Conservation (phyloP, 768 basidiomycete genomes). For the Lactarius akahatsu region DNA sequence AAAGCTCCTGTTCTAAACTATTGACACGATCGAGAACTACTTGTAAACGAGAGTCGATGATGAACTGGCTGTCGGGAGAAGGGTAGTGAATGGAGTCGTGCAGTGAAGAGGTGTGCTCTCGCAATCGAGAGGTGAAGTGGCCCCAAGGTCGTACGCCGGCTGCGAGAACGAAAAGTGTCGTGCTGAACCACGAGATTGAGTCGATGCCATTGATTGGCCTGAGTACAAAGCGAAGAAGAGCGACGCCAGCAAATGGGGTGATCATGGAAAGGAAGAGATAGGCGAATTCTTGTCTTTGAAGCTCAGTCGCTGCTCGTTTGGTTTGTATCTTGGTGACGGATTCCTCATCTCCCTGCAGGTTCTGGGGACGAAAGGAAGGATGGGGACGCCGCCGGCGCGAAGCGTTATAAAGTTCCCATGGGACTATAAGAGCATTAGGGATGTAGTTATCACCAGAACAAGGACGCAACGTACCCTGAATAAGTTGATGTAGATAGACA, state of each 20-base stretch:
- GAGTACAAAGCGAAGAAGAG: slow-evolving; percentile 61
- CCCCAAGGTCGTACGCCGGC: slow-evolving; percentile 82
- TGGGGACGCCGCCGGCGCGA: slow-evolving; percentile 48
- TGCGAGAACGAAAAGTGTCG: slow-evolving; percentile 72
- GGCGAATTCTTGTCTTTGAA: slow-evolving; percentile 58
- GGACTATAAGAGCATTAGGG: slow-evolving; percentile 44
- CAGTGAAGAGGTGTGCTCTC: slow-evolving; percentile 56
- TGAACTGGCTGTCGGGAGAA: slow-evolving; percentile 37
- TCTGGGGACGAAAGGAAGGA: slow-evolving; percentile 29
- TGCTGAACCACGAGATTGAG: slow-evolving; percentile 79
- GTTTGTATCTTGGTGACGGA: slow-evolving; percentile 40
- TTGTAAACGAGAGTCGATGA: slow-evolving; percentile 33
- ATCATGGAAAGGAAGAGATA: slow-evolving; percentile 60
- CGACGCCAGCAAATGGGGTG: slow-evolving; percentile 68
- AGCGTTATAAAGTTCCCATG: slow-evolving; percentile 63
- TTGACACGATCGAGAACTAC: slow-evolving; percentile 45
- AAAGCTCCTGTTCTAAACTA: slow-evolving; percentile 49
- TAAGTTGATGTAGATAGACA: slow-evolving; percentile 78
- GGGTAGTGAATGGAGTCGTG: slow-evolving; percentile 66
- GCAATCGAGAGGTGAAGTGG: slow-evolving; percentile 65
- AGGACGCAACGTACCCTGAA: slow-evolving; percentile 56
- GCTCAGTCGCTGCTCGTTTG: slow-evolving; percentile 55
- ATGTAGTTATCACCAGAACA: slow-evolving; percentile 1
- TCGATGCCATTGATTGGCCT: slow-evolving; percentile 52
- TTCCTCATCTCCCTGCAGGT: slow-evolving; percentile 29